phyloP scores from a whole-genome alignment of 305 asterid genomes.

The Fraxinus platypoda region DNA sequence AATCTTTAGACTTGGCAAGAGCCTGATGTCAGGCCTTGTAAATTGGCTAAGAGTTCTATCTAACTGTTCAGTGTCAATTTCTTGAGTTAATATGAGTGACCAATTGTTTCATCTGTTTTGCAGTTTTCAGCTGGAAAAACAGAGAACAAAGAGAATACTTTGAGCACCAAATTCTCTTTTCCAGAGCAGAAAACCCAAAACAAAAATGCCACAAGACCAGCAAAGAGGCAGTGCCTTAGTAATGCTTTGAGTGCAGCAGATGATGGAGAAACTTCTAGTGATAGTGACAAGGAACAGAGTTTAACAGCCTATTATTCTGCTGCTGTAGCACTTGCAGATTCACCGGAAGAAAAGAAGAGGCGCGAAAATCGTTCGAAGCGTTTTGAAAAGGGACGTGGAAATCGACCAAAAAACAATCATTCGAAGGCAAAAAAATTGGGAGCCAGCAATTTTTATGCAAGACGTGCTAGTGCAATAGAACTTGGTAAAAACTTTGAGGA shows the following conservation, averaged over 20 bases:
- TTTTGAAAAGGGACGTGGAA: constrained; percentile 78
- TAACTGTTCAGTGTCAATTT: constrained; percentile 13
- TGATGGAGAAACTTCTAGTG: constrained; percentile 68
- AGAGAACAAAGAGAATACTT: constrained; percentile 51
- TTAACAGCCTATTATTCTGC: constrained; percentile 69
- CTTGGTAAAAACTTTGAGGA: constrained; percentile 75
- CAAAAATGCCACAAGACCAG: constrained; percentile 50
- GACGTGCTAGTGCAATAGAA: constrained; percentile 61
- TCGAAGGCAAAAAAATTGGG: constrained; percentile 44
- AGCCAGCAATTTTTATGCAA: constrained; percentile 49
- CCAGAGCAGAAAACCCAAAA: constrained; percentile 49
- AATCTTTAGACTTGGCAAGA: neutral
- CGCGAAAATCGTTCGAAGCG: constrained; percentile 95
- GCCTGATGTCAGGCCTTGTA: neutral
- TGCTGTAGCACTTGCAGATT: constrained; percentile 64
- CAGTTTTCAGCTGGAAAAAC: constrained; percentile 66
- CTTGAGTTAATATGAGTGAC: constrained; percentile 18
- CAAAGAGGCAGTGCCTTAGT: constrained; percentile 80
- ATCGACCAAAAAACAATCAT: constrained; percentile 42
- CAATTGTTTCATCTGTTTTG: constrained; percentile 28
- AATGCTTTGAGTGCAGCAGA: constrained; percentile 42
- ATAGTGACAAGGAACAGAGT: constrained; percentile 76
- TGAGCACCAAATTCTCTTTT: constrained; percentile 49
- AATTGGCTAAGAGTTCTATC: constrained; percentile 3
- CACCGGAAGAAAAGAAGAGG: constrained; percentile 84